Evolutionary conservation across 441 rosid genomes (phyloP).

Genomic region (Euphorbia celastroides): DNA sequence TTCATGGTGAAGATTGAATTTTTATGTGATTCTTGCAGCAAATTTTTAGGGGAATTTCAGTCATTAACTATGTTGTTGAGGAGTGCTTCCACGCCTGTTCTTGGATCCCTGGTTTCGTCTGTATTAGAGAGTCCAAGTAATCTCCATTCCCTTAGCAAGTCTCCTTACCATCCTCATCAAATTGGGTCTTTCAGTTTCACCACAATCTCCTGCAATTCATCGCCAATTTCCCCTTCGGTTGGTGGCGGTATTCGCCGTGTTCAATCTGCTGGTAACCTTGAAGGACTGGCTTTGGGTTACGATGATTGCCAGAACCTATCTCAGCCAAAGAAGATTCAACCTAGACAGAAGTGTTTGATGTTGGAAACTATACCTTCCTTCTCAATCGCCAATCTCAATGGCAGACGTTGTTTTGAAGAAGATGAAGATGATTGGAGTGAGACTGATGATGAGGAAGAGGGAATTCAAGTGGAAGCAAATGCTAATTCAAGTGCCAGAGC

Average conservation of each 20-base stretch:
- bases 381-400: conserved; percentile 16
- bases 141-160: conserved; percentile 17
- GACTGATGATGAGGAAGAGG: conserved; percentile 15
- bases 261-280: conserved; percentile 51
- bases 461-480: conserved; percentile 7
- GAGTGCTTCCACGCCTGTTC: conserved; percentile 64
- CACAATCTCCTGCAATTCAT: conserved; percentile 31
- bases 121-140: conserved; percentile 33
- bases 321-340: conserved; percentile 25
- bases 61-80: conserved; percentile 33
- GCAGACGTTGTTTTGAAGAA: conserved; percentile 19
- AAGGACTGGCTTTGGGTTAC: conserved; percentile 29
- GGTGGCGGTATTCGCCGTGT: conserved; percentile 40
- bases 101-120: conserved; percentile 47
- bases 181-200: conserved; percentile 19
- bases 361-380: conserved; percentile 48
- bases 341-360: conserved; percentile 25
- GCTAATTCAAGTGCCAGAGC: conserved; percentile 16
- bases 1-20: neutral
- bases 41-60: neutral
- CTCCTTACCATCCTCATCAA: conserved; percentile 21
- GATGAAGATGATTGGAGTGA: conserved; percentile 15
- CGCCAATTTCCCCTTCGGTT: conserved; percentile 40
- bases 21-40: neutral
- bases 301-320: conserved; percentile 11